phyloP scores from a whole-genome alignment of 768 basidiomycete genomes.

The Boletus pseudo-olivaceus region DNA sequence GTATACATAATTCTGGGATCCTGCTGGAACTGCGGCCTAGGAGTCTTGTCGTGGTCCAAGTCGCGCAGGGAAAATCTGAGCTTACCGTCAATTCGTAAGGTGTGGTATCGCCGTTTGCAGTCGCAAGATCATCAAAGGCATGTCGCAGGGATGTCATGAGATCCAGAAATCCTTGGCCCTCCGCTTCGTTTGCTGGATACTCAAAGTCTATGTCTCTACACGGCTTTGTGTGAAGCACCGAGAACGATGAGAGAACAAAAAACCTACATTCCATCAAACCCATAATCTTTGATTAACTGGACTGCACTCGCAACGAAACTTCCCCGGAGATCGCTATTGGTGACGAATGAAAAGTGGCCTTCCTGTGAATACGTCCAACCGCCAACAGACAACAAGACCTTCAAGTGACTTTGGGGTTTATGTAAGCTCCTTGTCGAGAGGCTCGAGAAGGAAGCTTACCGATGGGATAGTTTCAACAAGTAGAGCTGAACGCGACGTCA shows the following conservation, averaged over 20 bases:
- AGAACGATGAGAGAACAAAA: neutral
- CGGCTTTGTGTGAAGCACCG: neutral
- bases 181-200: conserved; percentile 55
- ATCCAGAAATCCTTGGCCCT: conserved; percentile 65
- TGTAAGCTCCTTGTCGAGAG: neutral
- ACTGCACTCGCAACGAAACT: conserved; percentile 63
- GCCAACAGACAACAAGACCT: conserved; percentile 51
- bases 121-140: conserved; percentile 57
- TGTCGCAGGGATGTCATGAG: conserved; percentile 60
- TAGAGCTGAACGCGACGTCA: conserved; percentile 30
- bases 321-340: conserved; percentile 43
- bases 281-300: conserved; percentile 66
- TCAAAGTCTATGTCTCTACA: conserved; percentile 74
- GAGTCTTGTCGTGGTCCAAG: neutral
- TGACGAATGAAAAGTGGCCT: conserved; percentile 67
- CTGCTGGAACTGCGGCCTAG: conserved; percentile 61
- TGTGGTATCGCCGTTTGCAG: conserved; percentile 54
- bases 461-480: conserved; percentile 57
- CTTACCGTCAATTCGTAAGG: conserved; percentile 56
- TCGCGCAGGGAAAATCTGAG: neutral
- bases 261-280: conserved; percentile 72
- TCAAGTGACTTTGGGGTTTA: conserved; percentile 36
- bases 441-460: conserved; percentile 22
- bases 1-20: conserved; percentile 53
- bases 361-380: conserved; percentile 71